Base-by-base conservation (phyloP, 2,329 filamentous ascomycete species). In the Aspergillus brunneoviolaceus region DNA sequence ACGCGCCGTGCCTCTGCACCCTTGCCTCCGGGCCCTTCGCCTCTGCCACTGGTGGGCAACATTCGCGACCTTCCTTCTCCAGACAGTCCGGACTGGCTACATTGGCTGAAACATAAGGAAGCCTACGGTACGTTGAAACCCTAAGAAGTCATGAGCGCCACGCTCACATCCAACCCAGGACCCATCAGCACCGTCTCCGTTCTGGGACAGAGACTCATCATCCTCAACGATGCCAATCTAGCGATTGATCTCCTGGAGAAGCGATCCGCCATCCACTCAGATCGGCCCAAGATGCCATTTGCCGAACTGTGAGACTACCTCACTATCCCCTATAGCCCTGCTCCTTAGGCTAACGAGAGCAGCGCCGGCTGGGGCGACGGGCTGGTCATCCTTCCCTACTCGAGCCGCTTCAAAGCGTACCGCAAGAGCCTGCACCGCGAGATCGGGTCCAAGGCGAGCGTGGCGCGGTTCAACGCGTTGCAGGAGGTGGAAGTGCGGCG, bases 21-120 rank as follows among this genome's bases (percentile, higher is more conserved):
- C 3, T 70, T 82, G 0, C 83, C 82, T 0, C 82, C 82, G 1
- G 83, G 82, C 0, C 83, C 82, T 0, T 81, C 75, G 49, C 75
- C 74, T 0, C 63, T 79, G 1, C 80, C 79, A 0, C 33, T 85
- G 0, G 49, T 84, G 5, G 82, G 82, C 1, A 85, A 84, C 60
- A 59, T 84, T 14, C 62, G 64, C 1, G 80, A 84, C 58, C 67
- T 85, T 5, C 82, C 82, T 0, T 68, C 72, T 0, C 63, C 71
- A 21, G 72, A 71, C 1, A 65, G 66, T 47, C 70, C 72, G 4
- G 76, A 79, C 49, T 76, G 69, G 65, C 64, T 73, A 16, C 74
- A 80, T 54, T 80, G 77, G 77, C 55, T 75, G 0, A 70, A 77
- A 50, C 74, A 76, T 63, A 79, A 79, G 57, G 72, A 79, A 7